Conservation (phyloP, 208 protist species). For the Leishmania amazonensis region DNA sequence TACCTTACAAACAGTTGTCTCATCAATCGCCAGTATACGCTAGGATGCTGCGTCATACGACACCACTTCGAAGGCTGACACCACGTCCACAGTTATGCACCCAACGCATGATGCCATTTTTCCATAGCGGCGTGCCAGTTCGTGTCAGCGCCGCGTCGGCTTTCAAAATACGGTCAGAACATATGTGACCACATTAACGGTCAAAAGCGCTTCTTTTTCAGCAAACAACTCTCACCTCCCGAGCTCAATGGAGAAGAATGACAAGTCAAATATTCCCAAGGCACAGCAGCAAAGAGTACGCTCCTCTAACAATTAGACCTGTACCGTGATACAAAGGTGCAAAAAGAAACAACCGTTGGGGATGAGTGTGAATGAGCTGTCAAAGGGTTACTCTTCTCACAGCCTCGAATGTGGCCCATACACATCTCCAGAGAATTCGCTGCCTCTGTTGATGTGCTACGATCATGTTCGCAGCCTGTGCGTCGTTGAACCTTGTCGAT, state of each 20-base stretch:
- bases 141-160: background rate
- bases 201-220: background rate
- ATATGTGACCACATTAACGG: background rate
- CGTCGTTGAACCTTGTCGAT: background rate
- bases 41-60: background rate
- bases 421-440: background rate
- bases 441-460: background rate
- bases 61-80: too few relatives aligned
- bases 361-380: background rate
- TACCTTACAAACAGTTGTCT: background rate
- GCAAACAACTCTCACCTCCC: background rate
- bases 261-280: background rate
- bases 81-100: background rate
- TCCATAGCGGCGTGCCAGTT: background rate
- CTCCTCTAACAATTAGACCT: background rate
- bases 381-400: background rate
- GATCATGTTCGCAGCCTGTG: background rate
- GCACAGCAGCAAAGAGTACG: background rate
- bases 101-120: background rate
- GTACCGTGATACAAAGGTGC: background rate
- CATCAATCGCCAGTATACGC: background rate
- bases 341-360: background rate
- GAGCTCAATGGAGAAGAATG: background rate
- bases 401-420: background rate
- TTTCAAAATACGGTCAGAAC: background rate